Conservation (phyloP, 78 protist species). For the Dictyostelium purpureum region DNA sequence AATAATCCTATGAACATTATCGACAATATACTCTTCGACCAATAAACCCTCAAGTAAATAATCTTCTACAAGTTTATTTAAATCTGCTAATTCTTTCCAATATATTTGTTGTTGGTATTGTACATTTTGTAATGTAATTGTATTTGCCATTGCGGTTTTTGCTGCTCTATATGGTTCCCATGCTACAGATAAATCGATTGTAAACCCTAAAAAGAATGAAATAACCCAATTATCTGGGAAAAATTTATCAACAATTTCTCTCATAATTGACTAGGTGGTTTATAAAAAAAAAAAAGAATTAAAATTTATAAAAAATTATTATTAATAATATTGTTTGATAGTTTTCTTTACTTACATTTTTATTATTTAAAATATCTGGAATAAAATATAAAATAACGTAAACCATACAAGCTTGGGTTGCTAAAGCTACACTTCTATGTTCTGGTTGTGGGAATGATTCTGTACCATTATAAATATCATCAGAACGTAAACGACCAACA, state of each 20-base stretch:
- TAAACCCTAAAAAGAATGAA: constrained; percentile 95
- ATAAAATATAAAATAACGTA: constrained; percentile 96
- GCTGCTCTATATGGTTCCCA: constrained; percentile 98
- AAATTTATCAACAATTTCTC: constrained; percentile 98
- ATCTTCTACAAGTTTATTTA: constrained; percentile 29
- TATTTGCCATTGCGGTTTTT: constrained; percentile 91
- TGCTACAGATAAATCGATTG: constrained; percentile 92
- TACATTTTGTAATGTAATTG: constrained; percentile 53
- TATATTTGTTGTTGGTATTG: constrained; percentile 22
- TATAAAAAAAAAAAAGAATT: background rate
- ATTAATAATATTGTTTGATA: background rate
- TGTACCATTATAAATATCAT: constrained; percentile 95
- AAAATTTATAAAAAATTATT: background rate
- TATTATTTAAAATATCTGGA: constrained; percentile 89
- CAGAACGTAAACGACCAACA: constrained; percentile 94
- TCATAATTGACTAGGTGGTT: constrained; percentile 89
- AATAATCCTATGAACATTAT: constrained; percentile 83
- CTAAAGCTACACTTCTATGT: constrained; percentile 97
- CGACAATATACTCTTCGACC: constrained; percentile 90
- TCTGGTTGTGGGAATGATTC: constrained; percentile 96
- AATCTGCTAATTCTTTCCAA: constrained; percentile 54
- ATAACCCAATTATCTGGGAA: constrained; percentile 98
- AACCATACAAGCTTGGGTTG: constrained; percentile 96
- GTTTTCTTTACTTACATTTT: constrained; percentile 13
- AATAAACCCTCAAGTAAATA: constrained; percentile 86